Evolutionary conservation across 352 stramenopile genomes (phyloP).

Genomic region (Globisporangium parvum): DNA sequence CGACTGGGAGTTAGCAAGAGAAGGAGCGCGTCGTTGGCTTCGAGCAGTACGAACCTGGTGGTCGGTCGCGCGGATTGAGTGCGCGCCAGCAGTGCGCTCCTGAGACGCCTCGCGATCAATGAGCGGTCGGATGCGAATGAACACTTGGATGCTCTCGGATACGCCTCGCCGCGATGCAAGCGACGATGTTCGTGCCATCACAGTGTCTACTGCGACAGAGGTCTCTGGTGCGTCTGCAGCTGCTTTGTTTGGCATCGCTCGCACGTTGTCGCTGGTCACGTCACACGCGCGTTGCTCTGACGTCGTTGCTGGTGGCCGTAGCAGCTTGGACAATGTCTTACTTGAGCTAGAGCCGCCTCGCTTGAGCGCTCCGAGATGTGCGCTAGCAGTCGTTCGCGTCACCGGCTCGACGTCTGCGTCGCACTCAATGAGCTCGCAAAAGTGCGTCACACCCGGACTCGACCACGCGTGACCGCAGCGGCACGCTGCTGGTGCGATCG

Average conservation of each 20-base stretch:
- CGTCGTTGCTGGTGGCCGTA: too few species aligned
- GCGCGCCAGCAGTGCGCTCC: slow-evolving; percentile 16
- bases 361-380: background rate
- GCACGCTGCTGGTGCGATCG: slow-evolving; percentile 15
- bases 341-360: background rate
- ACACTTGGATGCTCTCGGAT: slow-evolving; percentile 80
- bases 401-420: background rate
- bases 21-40: background rate
- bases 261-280: background rate
- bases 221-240: background rate
- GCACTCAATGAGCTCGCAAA: slow-evolving; percentile 51
- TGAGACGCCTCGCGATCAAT: slow-evolving; percentile 60
- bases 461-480: slow-evolving; percentile 68
- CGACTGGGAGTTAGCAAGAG: background rate
- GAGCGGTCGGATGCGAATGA: slow-evolving; percentile 74
- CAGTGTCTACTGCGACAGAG: too few species aligned
- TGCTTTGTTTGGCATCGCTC: background rate
- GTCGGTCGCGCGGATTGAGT: slow-evolving; percentile 43
- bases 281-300: too few species aligned
- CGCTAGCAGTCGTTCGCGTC: background rate
- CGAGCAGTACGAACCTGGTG: slow-evolving; percentile 24
- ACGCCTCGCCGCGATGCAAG: slow-evolving; percentile 14
- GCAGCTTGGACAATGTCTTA: background rate
- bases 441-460: slow-evolving; percentile 51
- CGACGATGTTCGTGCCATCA: too few species aligned